Evolutionary conservation across 805 yeast species (phyloP).

Genomic region (Candida ponderosae): DNA sequence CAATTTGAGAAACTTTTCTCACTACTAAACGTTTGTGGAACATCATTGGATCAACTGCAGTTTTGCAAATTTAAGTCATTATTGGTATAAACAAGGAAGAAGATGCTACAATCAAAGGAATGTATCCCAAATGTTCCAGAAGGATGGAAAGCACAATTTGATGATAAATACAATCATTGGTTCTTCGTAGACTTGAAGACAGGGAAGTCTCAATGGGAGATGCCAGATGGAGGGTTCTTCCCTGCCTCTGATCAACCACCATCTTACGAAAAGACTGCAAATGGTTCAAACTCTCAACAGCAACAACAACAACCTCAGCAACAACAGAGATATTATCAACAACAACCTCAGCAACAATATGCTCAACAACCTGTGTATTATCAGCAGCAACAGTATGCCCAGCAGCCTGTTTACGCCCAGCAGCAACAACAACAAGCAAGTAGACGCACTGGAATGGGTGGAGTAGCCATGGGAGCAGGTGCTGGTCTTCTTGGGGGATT

Average conservation of each 20-base stretch:
- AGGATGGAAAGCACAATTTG: slow-evolving; percentile 73
- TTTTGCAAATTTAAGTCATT: no score
- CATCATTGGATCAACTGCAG: no score
- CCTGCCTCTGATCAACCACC: slow-evolving; percentile 32
- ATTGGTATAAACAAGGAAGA: no score
- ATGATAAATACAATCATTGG: slow-evolving; percentile 62
- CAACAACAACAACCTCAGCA: slow-evolving; percentile 14
- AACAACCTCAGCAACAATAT: slow-evolving; percentile 22
- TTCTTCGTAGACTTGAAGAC: slow-evolving; percentile 72
- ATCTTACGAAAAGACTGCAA: slow-evolving; percentile 18
- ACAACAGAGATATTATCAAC: slow-evolving; percentile 9
- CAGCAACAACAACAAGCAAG: slow-evolving; percentile 28
- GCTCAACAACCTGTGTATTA: slow-evolving; percentile 19
- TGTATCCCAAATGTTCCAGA: slow-evolving; percentile 42
- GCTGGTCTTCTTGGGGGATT: slow-evolving; percentile 60
- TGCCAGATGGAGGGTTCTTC: slow-evolving; percentile 54
- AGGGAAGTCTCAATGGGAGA: slow-evolving; percentile 86
- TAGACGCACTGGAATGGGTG: slow-evolving; percentile 12
- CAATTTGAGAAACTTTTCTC: no score
- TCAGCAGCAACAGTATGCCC: slow-evolving; percentile 6
- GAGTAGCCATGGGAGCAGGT: slow-evolving; percentile 40
- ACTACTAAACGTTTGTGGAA: no score
- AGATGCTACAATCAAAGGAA: not conserved
- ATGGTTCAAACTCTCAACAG: slow-evolving; percentile 6
- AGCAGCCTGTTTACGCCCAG: slow-evolving; percentile 9